phyloP scores from a whole-genome alignment of 169 alveolate genomes.

The Perkinsus olseni region DNA sequence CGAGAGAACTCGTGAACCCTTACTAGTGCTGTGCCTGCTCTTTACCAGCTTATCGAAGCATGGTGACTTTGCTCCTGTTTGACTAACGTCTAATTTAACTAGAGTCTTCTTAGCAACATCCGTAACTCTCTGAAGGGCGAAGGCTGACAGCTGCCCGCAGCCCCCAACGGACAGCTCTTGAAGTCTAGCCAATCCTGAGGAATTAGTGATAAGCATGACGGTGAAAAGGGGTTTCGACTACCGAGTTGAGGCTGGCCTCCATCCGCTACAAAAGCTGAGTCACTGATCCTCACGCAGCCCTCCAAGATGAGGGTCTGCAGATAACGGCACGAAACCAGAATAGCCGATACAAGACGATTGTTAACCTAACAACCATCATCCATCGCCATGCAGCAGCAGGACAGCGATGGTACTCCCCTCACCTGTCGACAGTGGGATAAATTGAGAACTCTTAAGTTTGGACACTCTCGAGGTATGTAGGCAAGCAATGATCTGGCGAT shows the following conservation, averaged over 20 bases:
- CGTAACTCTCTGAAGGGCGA: neutral
- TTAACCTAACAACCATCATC: neutral
- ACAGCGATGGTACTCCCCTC: neutral
- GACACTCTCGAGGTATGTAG: neutral
- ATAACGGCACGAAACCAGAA: neutral
- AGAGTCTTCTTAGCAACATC: neutral
- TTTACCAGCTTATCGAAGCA: neutral
- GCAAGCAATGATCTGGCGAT: neutral
- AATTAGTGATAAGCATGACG: neutral
- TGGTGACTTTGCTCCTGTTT: neutral
- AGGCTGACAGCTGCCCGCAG: neutral
- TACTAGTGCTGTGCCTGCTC: neutral
- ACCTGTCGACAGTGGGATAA: neutral
- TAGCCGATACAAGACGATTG: neutral
- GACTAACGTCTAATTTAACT: neutral
- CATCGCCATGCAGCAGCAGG: too few relatives aligned
- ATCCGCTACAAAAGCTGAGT: neutral
- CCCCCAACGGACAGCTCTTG: neutral
- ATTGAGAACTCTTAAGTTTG: neutral
- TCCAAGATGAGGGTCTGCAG: neutral
- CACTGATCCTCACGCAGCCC: neutral
- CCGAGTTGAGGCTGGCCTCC: neutral
- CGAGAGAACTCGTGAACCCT: neutral
- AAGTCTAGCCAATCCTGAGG: neutral
- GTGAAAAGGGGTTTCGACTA: neutral